Base-by-base conservation (phyloP, 495 filamentous ascomycete species). In the Trichoderma asperelloides region DNA sequence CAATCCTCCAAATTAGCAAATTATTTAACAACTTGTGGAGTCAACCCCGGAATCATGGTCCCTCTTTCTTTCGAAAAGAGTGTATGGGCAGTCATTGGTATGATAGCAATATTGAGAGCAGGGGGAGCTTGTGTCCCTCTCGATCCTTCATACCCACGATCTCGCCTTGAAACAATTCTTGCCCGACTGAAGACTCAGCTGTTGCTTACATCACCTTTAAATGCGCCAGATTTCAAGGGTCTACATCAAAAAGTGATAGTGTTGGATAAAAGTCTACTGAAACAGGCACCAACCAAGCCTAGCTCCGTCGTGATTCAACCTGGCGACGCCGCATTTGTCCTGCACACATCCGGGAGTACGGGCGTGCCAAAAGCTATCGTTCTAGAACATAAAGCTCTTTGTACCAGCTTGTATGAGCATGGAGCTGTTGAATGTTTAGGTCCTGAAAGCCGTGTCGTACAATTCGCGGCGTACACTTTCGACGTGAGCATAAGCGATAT, bases 401-500 rank as follows among this genome's bases (percentile, higher is more conserved):
- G 65, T 1, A 68, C 70, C 0, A 66, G 68, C 39, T 68, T 71
- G 23, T 1, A 30, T 3, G n/a, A 2, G 15, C 49, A 57, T 28
- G 25, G 60, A 12, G 15, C 27, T 16, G 8, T 30, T 1, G 11
- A 33, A 15, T 64, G 67, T 72, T 39, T 65, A 73, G 0, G 57
- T 66, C 0, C 76, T 78, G 8, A 68, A 78, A 7, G 74, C 79
- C 1, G 69, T 87, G 11, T 84, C 87, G 67, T 87, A 43, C 30
- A 33, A 6, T 33, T 83, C 65, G 79, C 84, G 9, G 79, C 81
- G 47, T 84, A 81, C 65, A 83, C 81, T 0, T 87, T 86, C 47
- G 86, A 88, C 65, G 77, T 81, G 11, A 81, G 80, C 43, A 72
- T 86, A 8, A 64, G 79, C 5, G 85, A 87, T 15, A 82, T 84